phyloP scores from a whole-genome alignment of 257 asterid genomes.

The Buddleja alternifolia region DNA sequence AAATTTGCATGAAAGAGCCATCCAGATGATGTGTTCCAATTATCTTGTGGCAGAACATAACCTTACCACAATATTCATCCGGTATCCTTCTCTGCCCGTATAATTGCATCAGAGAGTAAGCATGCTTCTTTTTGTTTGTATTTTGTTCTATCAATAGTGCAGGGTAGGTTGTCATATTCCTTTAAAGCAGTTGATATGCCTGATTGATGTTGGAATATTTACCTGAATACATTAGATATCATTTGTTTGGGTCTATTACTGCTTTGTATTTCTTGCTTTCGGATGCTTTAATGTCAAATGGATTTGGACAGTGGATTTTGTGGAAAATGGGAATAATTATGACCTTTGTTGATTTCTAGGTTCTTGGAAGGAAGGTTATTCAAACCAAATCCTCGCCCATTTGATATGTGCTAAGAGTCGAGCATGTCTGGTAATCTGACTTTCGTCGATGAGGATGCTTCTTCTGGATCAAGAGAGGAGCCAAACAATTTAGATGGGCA shows the following conservation, averaged over 20 bases:
- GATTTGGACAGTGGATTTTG: conserved; percentile 17
- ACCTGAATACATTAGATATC: background rate
- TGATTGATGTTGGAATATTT: background rate
- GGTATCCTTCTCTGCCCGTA: background rate
- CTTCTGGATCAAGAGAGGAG: conserved; percentile 91
- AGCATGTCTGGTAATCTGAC: conserved; percentile 77
- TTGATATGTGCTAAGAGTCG: conserved; percentile 46
- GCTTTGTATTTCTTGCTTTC: conserved; percentile 16
- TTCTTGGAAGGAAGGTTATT: conserved; percentile 24
- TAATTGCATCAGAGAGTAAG: conserved; percentile 2
- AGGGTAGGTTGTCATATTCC: background rate
- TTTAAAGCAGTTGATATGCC: conserved; percentile 8
- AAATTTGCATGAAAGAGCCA: conserved; percentile 7
- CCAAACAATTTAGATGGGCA: conserved; percentile 71
- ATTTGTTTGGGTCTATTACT: conserved; percentile 8
- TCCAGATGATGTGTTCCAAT: background rate
- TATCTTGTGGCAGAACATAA: background rate
- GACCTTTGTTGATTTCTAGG: conserved; percentile 31
- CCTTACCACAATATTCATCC: background rate
- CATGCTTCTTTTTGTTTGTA: conserved; percentile 2
- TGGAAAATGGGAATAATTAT: conserved; percentile 24
- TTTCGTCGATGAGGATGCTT: conserved; percentile 73
- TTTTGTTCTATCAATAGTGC: conserved; percentile 22
- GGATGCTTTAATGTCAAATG: conserved; percentile 24
- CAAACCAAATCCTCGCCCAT: conserved; percentile 38